These are phyloP conservation scores for Phytopythium chamaehyphon DNA, from an alignment of 352 stramenopile species.

Conservation along the genomic window DNA sequence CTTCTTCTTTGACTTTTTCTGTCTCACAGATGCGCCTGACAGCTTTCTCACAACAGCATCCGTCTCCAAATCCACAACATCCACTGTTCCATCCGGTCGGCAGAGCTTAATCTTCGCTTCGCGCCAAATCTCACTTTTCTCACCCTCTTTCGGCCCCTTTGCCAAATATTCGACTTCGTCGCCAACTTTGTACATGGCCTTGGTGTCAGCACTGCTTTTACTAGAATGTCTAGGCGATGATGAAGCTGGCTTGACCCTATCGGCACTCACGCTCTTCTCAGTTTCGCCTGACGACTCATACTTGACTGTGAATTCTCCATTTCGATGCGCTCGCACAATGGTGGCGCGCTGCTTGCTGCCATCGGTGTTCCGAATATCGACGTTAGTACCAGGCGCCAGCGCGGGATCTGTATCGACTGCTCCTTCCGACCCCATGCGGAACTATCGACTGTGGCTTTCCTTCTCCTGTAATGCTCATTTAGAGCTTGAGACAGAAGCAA, in stretches of 20 bases:
- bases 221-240: not conserved
- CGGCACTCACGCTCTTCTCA: conserved; percentile 30
- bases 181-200: conserved; percentile 3
- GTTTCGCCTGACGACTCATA: conserved; percentile 24
- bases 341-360: conserved; percentile 11
- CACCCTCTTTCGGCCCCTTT: conserved; percentile 12
- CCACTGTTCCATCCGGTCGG: conserved; percentile 23
- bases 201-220: not conserved
- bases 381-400: conserved; percentile 6
- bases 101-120: conserved; percentile 24
- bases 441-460: too few species aligned
- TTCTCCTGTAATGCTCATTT: too few species aligned
- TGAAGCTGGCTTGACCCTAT: conserved; percentile 9
- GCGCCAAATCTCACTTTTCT: conserved; percentile 19
- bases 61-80: conserved; percentile 28
- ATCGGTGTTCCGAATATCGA: conserved; percentile 9
- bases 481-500: too few species aligned
- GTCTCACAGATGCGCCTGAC: conserved; percentile 12
- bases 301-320: conserved; percentile 29
- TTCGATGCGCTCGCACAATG: conserved; percentile 34
- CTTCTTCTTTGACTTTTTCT: conserved; percentile 12
- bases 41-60: conserved; percentile 29
- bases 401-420: not conserved
- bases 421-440: not conserved
- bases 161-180: conserved; percentile 10